Evolutionary conservation across 345 rosid genomes (phyloP).

Genomic region (Ceriops decandra): DNA sequence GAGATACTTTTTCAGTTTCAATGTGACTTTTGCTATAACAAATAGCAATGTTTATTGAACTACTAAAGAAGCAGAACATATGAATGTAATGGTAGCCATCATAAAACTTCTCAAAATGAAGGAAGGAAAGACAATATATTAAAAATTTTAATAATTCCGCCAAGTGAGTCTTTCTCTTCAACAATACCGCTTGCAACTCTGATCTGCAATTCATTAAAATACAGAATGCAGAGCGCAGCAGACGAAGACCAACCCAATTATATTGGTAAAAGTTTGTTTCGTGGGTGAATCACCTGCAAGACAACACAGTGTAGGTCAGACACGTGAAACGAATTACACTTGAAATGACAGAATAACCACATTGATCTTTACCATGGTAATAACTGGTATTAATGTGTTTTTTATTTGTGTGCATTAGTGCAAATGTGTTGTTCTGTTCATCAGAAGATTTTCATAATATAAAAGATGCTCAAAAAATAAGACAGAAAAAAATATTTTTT

Average conservation of each 20-base stretch:
- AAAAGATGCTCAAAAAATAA: not conserved
- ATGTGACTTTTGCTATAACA: not conserved
- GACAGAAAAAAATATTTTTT: not conserved
- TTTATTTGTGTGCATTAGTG: not conserved
- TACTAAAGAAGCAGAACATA: constrained; percentile 10
- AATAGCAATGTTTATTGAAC: constrained; percentile 1
- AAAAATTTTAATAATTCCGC: not conserved
- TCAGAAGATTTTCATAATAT: not conserved
- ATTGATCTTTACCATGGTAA: not conserved
- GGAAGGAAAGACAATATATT: not conserved
- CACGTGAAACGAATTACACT: not conserved
- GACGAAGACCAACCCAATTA: constrained; percentile 24
- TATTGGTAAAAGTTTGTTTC: constrained; percentile 19
- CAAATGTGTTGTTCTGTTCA: too few species aligned
- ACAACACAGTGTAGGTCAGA: constrained; percentile 1
- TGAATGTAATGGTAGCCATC: constrained; percentile 14
- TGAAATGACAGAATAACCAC: not conserved
- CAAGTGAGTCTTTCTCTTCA: constrained; percentile 16
- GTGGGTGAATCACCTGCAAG: constrained; percentile 41
- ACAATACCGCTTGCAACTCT: constrained; percentile 2
- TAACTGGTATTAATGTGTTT: not conserved
- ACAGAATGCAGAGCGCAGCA: constrained; percentile 8
- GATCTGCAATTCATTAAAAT: not conserved
- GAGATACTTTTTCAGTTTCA: constrained; percentile 1
- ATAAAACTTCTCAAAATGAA: not conserved